Evolutionary conservation across 257 asterid species (phyloP).

Genomic region (Penstemon barbatus): DNA sequence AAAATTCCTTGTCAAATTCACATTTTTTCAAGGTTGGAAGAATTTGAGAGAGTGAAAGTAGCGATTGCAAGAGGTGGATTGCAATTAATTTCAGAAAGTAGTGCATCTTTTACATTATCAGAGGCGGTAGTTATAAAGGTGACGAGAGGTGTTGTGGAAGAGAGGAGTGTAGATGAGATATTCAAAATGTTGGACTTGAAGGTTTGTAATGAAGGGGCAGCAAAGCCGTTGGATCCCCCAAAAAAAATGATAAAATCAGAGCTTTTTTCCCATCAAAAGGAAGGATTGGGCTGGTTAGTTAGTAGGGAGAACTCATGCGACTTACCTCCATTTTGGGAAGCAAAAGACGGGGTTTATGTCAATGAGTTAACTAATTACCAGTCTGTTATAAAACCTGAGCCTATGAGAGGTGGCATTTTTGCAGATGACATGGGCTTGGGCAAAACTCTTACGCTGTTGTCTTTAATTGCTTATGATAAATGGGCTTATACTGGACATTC

Average conservation of each 20-base stretch:
- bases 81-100: constrained; percentile 38
- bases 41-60: constrained; percentile 40
- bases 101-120: constrained; percentile 39
- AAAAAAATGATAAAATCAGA: constrained; percentile 43
- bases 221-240: constrained; percentile 54
- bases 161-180: constrained; percentile 49
- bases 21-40: constrained; percentile 45
- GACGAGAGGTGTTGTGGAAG: constrained; percentile 25
- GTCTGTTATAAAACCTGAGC: constrained; percentile 46
- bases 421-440: constrained; percentile 82
- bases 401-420: constrained; percentile 62
- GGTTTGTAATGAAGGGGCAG: constrained; percentile 34
- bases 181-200: constrained; percentile 49
- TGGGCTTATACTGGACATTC: constrained; percentile 14
- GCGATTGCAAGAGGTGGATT: constrained; percentile 44
- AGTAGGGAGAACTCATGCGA: constrained; percentile 52
- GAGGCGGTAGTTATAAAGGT: constrained; percentile 42
- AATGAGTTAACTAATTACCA: constrained; percentile 48
- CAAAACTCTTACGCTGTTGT: constrained; percentile 58
- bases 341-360: constrained; percentile 37
- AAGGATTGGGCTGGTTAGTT: constrained; percentile 58
- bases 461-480: constrained; percentile 60
- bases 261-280: constrained; percentile 60
- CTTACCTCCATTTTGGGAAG: constrained; percentile 67
- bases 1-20: constrained; percentile 55